Evolutionary conservation across 768 basidiomycete genomes (phyloP).

Genomic region (Boletus tomentosulus): DNA sequence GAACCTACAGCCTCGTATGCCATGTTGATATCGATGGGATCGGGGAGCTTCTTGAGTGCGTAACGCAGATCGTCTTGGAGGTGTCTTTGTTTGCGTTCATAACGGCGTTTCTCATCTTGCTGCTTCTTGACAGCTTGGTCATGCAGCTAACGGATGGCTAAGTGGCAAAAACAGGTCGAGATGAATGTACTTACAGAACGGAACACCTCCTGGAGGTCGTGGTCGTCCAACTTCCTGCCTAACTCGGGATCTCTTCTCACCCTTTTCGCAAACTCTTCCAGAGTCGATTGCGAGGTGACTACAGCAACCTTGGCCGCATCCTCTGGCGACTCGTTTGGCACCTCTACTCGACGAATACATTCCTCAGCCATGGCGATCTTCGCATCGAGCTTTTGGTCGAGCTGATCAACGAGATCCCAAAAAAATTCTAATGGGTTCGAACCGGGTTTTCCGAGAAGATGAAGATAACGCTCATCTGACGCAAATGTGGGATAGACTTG

Average conservation of each 20-base stretch:
- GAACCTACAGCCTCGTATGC: constrained; percentile 75
- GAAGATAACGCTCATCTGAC: constrained; percentile 77
- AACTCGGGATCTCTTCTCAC: constrained; percentile 56
- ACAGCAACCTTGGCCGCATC: constrained; percentile 33
- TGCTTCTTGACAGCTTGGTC: constrained; percentile 68
- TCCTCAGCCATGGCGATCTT: constrained; percentile 68
- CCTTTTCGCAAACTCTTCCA: constrained; percentile 57
- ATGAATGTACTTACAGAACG: constrained; percentile 47
- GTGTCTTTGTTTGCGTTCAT: constrained; percentile 81
- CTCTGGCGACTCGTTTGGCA: constrained; percentile 27
- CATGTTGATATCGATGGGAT: constrained; percentile 70
- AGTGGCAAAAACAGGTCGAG: constrained; percentile 1
- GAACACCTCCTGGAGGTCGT: constrained; percentile 57
- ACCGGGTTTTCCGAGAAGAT: constrained; percentile 88
- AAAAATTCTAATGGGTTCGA: constrained; percentile 95
- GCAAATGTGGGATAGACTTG: constrained; percentile 74
- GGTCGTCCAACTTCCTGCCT: constrained; percentile 41
- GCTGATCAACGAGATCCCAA: constrained; percentile 86
- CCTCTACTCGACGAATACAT: constrained; percentile 45
- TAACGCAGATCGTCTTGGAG: constrained; percentile 95
- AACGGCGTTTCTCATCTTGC: constrained; percentile 81
- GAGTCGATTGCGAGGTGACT: constrained; percentile 55
- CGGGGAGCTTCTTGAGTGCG: constrained; percentile 85
- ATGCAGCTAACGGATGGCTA: constrained; percentile 50
- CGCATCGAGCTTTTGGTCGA: constrained; percentile 81